These are phyloP conservation scores for Vigna angularis DNA, from an alignment of 306 rosid species.

Conservation along the genomic window DNA sequence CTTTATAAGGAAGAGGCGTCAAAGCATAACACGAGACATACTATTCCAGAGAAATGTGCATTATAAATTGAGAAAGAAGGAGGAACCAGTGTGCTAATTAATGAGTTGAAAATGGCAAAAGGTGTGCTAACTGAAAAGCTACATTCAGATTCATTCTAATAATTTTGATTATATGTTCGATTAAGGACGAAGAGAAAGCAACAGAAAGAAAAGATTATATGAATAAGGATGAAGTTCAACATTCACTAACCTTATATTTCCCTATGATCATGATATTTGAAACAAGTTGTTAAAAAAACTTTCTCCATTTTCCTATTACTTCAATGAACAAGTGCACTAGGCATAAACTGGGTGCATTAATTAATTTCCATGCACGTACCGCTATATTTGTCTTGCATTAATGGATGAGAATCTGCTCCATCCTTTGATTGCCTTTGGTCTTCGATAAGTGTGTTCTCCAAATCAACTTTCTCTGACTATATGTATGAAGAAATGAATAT, in stretches of 20 bases:
- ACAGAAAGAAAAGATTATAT: too few relatives aligned
- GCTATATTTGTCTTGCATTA: slow-evolving; percentile 62
- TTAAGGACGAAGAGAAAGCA: too few relatives aligned
- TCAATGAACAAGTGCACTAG: too few relatives aligned
- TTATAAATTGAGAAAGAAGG: background rate
- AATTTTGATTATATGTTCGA: background rate
- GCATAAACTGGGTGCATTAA: background rate
- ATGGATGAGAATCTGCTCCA: slow-evolving; percentile 52
- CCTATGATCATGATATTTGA: too few relatives aligned
- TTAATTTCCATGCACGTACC: slow-evolving; percentile 52
- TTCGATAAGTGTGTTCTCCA: slow-evolving; percentile 93
- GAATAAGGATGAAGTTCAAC: too few relatives aligned
- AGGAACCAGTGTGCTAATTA: background rate
- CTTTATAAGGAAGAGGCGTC: background rate
- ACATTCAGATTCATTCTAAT: background rate
- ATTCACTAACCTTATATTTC: too few relatives aligned
- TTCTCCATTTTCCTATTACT: too few relatives aligned
- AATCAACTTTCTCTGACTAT: slow-evolving; percentile 91
- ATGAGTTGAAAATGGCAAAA: background rate
- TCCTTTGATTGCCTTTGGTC: slow-evolving; percentile 67
- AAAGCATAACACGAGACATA: background rate
- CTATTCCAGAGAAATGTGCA: background rate
- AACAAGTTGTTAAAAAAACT: too few relatives aligned
- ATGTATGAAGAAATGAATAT: too few relatives aligned
- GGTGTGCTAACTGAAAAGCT: too few relatives aligned